Conservation (phyloP, 2,329 filamentous ascomycete species). For the Curvularia sp. region DNA sequence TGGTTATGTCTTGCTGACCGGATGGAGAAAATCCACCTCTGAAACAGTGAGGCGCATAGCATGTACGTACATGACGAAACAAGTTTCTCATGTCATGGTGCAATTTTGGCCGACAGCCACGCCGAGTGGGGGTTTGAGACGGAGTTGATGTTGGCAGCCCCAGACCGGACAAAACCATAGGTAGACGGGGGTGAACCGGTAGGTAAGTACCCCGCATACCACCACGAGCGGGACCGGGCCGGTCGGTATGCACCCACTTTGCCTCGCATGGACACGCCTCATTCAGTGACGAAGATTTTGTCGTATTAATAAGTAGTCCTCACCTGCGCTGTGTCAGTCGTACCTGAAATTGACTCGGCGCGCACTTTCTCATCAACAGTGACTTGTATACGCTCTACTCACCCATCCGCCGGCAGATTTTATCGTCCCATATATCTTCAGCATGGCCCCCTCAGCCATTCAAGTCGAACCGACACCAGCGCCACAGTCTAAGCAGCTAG, state of each 20-base stretch:
- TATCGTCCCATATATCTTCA: background rate
- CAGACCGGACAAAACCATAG: background rate
- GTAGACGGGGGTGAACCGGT: background rate
- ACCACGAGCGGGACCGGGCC: slow-evolving; percentile 3
- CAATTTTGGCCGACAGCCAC: background rate
- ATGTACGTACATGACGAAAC: background rate
- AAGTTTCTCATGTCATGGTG: background rate
- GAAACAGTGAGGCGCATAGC: background rate
- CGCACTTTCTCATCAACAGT: background rate
- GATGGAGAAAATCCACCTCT: background rate
- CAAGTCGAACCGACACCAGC: slow-evolving; percentile 16
- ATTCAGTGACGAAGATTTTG: background rate
- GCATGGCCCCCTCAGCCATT: slow-evolving; percentile 47
- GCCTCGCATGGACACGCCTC: background rate
- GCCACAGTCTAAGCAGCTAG: slow-evolving; percentile 28
- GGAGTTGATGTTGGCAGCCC: background rate
- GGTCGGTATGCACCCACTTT: background rate
- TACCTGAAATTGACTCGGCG: background rate
- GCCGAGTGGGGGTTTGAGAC: background rate
- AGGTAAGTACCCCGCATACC: background rate
- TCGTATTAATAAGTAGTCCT: background rate
- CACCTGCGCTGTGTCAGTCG: background rate
- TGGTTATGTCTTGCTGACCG: background rate
- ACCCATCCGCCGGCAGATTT: slow-evolving; percentile 6
- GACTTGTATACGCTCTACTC: background rate